Base-by-base conservation (phyloP, 164 flowering plant species). In the Pachysandra terminalis region DNA sequence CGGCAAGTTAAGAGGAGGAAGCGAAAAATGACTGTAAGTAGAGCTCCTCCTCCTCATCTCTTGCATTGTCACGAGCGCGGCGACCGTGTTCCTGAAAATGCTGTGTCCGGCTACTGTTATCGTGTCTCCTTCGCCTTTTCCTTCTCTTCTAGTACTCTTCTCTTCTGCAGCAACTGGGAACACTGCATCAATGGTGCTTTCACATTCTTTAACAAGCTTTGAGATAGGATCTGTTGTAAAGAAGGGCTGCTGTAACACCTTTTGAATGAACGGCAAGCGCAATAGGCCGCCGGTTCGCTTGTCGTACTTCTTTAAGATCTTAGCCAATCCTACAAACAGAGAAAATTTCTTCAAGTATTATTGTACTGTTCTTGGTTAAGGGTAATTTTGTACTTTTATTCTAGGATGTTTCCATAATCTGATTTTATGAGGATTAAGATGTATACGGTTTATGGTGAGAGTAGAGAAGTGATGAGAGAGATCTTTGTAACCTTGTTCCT, bases 271-370 rank as follows among this genome's bases (percentile, higher is more conserved):
- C 0, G 87, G 88, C 68, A 81, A 48, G 6, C 96, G 85, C 65
- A 93, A 22, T n/a, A 86, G 17, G 4, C 82, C 79, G 0, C 98
- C 98, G 0, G 91, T 91, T 77, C 87, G 49, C 78, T 93, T 93
- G 81, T 93, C 96, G 21, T 91, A 91, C 75, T 93, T 93, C 87
- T 93, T 93, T 68, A 90, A 67, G 40, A 93, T 93, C 84, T 93
- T 93, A 0, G 83, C 91, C 72, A 91, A 54, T 8, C 97, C 98
- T 93, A 73, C 72, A 74, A 70, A 65, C 21, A 16, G 5, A 70
- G 5, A 32, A 32, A 32, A 32, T 32, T 22, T 19, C 17, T 28
- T n/a, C n/a, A n/a, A n/a, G n/a, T n/a, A n/a, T n/a, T n/a, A n/a
- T n/a, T n/a, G n/a, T n/a, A n/a, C n/a, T n/a, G n/a, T n/a, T n/a